A percentile compares a stretch with the other conserved stretches of the same genome.
Evolutionary conservation across 2,329 filamentous ascomycete genomes (phyloP).

Genomic region (Xylogone sp.): DNA sequence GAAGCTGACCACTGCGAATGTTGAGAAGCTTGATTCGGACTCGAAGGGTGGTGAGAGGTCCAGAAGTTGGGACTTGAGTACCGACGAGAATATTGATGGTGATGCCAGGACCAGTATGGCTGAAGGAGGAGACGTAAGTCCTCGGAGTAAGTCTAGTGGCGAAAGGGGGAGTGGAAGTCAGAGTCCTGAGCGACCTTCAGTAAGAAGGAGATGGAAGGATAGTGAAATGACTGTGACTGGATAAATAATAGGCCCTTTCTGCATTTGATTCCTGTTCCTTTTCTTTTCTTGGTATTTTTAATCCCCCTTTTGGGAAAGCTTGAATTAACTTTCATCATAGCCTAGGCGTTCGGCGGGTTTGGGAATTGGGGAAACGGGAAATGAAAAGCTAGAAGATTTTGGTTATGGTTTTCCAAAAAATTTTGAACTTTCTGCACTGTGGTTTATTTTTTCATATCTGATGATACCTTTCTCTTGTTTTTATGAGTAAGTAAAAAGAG

Average conservation of each 20-base stretch:
- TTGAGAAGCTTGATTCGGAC: conserved; percentile 42
- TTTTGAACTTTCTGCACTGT: neutral
- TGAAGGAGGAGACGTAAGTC: neutral
- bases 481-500: too few relatives aligned
- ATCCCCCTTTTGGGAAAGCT: too few relatives aligned
- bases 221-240: conserved; percentile 14
- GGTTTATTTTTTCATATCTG: neutral
- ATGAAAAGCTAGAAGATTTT: neutral
- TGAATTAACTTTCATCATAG: too few relatives aligned
- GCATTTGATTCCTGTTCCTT: too few relatives aligned
- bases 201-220: conserved; percentile 11
- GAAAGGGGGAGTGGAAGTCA: neutral
- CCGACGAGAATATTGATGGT: neutral
- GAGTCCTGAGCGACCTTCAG: conserved; percentile 7
- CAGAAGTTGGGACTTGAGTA: neutral
- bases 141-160: neutral
- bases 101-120: neutral
- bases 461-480: too few relatives aligned
- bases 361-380: neutral
- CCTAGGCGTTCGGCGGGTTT: too few relatives aligned
- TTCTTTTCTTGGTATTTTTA: too few relatives aligned
- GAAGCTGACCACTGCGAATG: conserved; percentile 50
- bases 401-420: too few relatives aligned
- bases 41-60: neutral
- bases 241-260: neutral